These are phyloP conservation scores for Jaapia argillacea DNA, from an alignment of 768 basidiomycete genomes.

Conservation along the genomic window DNA sequence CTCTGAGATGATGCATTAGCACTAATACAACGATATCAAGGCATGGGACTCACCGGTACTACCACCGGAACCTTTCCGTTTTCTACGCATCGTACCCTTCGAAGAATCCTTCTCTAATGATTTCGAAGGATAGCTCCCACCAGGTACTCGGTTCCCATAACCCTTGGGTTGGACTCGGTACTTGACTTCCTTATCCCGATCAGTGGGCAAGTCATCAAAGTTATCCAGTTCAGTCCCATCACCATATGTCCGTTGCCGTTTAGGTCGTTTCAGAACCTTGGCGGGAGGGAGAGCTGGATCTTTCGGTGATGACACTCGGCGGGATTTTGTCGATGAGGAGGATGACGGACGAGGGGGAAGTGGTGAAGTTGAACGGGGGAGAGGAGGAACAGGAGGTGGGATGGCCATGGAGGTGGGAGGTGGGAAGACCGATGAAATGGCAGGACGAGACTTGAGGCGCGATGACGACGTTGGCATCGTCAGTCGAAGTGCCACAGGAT, in stretches of 20 bases:
- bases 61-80: slow-evolving; percentile 42
- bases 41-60: not conserved
- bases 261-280: slow-evolving; percentile 66
- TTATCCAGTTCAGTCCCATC: slow-evolving; percentile 87
- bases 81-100: slow-evolving; percentile 50
- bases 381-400: slow-evolving; percentile 23
- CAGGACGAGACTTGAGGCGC: slow-evolving; percentile 62
- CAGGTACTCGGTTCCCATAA: slow-evolving; percentile 51
- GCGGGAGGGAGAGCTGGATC: slow-evolving; percentile 29
- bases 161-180: slow-evolving; percentile 72
- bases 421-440: slow-evolving; percentile 70
- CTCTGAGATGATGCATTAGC: no score
- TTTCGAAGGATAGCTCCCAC: slow-evolving; percentile 33
- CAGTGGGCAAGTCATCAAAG: slow-evolving; percentile 81
- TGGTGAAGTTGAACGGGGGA: slow-evolving; percentile 53
- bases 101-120: slow-evolving; percentile 31
- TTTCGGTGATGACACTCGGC: slow-evolving; percentile 11
- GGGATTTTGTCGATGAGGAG: slow-evolving; percentile 25
- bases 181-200: slow-evolving; percentile 70
- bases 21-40: no score
- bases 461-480: slow-evolving; percentile 79
- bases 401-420: slow-evolving; percentile 19
- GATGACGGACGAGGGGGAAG: slow-evolving; percentile 49
- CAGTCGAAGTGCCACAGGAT: slow-evolving; percentile 65
- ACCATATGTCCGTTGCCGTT: slow-evolving; percentile 67